These are phyloP conservation scores for Xylaria polymorpha DNA, from an alignment of 2,329 filamentous ascomycete species.

Conservation along the genomic window DNA sequence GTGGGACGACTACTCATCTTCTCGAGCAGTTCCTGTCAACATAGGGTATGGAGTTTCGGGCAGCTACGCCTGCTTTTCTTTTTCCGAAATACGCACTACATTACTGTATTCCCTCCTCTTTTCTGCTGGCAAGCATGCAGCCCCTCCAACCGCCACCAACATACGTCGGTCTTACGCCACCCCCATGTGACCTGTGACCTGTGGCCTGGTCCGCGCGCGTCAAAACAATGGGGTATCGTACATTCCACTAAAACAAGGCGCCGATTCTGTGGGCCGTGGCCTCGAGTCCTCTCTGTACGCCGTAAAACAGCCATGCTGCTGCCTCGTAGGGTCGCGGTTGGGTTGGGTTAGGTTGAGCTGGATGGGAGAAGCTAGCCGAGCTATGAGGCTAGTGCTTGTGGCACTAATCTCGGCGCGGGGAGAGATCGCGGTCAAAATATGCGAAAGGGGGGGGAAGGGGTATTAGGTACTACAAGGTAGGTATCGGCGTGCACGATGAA, in stretches of 20 bases:
- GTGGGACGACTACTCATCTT: conserved; percentile 17
- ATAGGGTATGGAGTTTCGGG: neutral
- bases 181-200: conserved; percentile 24
- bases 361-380: conserved; percentile 29
- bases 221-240: conserved; percentile 40
- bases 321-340: conserved; percentile 5
- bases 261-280: conserved; percentile 35
- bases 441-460: conserved; percentile 22
- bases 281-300: conserved; percentile 26
- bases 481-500: conserved; percentile 24
- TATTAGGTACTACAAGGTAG: conserved; percentile 45
- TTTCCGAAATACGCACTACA: conserved; percentile 15
- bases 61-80: conserved; percentile 18
- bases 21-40: conserved; percentile 24
- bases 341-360: neutral
- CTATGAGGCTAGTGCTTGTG: conserved; percentile 33
- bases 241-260: conserved; percentile 38
- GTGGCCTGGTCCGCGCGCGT: conserved; percentile 30
- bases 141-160: conserved; percentile 13
- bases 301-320: conserved; percentile 30
- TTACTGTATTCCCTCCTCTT: conserved; percentile 34
- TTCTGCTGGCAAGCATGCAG: conserved; percentile 14
- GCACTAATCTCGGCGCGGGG: conserved; percentile 29
- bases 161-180: conserved; percentile 33
- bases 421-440: conserved; percentile 29